Evolutionary conservation across 1,284 basidiomycete genomes (phyloP), one percentile per base, ranked within the genome.

Genomic region (Rhodotorula glutinis): DNA sequence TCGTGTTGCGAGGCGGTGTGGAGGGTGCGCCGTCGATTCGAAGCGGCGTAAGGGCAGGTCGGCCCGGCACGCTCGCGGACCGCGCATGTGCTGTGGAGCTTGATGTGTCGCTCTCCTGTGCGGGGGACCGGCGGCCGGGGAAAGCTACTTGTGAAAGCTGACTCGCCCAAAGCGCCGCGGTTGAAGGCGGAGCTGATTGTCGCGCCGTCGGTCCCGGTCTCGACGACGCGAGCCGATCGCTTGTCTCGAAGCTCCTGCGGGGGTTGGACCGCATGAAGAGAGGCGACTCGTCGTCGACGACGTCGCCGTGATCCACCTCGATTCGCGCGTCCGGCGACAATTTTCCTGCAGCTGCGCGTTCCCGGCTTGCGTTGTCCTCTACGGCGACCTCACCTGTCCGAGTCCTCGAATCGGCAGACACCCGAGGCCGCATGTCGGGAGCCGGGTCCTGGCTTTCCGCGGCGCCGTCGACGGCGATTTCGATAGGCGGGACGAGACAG

Each of bases 61-160:
- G 46, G 3, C 23, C 46, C 19, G 46, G 46, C 19, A 47, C 21
- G 30, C 53, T 53, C 53, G 30, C 33, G 9, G 53, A 53, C 30
- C 33, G 53, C 53, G 8, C 9, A 16, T 47, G 23, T 19, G 49
- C 19, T 46, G 17, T 13, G 4, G 11, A 13, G n/a, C 19, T 13
- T 2, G 41, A 17, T 7, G 4, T 19, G 66, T 40, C 2, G 43
- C 14, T 11, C 33, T 38, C 33, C 33, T 11, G 33, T 38, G 33
- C 33, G 33, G 33, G 7, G 27, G 57, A 51, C 40, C n/a, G 33
- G 23, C 57, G 51, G 29, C 52, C 10, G 27, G 57, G 53, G 30
- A 55, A 61, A 2, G 66, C 38, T 30, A 67, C 25, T 0, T 47
- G 51, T 4, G 66, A 60, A 30, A 67, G 62, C 38, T 63, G 62